Conservation (phyloP, 139 green algal species). For the Auxenochlorella protothecoides region DNA sequence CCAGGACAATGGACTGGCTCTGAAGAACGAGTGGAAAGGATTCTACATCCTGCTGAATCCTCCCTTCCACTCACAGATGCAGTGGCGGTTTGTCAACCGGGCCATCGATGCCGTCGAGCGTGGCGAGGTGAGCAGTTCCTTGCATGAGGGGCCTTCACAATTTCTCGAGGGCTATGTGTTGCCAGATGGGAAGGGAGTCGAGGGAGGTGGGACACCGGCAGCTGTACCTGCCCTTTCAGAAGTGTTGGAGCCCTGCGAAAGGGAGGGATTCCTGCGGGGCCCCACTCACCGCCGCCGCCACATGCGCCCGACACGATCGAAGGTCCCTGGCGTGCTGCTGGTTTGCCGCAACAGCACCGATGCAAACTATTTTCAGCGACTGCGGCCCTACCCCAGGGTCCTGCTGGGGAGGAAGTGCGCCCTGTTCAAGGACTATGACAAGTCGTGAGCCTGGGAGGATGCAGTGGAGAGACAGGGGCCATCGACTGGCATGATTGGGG, state of each 20-base stretch:
- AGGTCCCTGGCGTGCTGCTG: slow-evolving; percentile 57
- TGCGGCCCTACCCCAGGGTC: slow-evolving; percentile 69
- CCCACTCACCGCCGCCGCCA: no score
- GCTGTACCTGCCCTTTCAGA: no score
- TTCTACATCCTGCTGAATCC: slow-evolving; percentile 74
- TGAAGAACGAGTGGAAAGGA: slow-evolving; percentile 61
- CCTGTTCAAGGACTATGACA: slow-evolving; percentile 73
- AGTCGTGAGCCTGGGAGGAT: slow-evolving; percentile 8
- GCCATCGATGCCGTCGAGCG: slow-evolving; percentile 84
- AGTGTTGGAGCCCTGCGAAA: no score
- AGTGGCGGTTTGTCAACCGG: slow-evolving; percentile 80
- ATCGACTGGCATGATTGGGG: neutral
- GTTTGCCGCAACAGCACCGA: slow-evolving; percentile 55
- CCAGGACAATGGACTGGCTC: slow-evolving; percentile 57
- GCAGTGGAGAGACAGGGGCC: neutral
- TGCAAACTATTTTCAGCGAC: slow-evolving; percentile 69
- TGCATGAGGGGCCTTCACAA: neutral
- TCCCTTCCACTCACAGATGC: slow-evolving; percentile 24
- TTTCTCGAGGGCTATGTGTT: no score
- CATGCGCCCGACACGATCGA: neutral
- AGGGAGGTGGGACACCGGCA: no score
- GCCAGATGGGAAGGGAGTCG: no score
- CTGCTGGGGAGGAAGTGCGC: slow-evolving; percentile 44
- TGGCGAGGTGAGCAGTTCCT: slow-evolving; percentile 15
- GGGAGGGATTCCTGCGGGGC: no score